Conservation (phyloP, 305 asterid genomes). For the Petunia hybrid region DNA sequence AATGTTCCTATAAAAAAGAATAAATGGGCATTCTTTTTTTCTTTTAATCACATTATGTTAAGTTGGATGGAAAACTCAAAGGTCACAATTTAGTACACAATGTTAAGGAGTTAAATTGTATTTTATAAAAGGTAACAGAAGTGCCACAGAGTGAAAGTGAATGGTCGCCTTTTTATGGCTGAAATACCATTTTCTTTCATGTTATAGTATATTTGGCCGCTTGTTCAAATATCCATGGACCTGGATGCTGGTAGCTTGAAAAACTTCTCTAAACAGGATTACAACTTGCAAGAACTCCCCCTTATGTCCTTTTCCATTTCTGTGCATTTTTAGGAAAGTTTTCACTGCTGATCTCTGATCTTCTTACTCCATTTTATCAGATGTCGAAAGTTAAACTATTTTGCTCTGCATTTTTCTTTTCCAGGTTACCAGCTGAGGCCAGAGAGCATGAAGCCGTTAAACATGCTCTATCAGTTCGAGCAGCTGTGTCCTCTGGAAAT, state of each 20-base stretch:
- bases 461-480: conserved; percentile 94
- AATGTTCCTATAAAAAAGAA: background rate
- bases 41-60: background rate
- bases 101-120: background rate
- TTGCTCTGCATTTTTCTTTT: conserved; percentile 34
- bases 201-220: background rate
- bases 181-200: background rate
- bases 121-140: conserved; percentile 8
- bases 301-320: no score
- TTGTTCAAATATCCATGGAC: background rate
- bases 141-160: background rate
- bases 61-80: conserved; percentile 27
- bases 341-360: no score
- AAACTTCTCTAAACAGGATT: conserved; percentile 16
- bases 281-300: background rate
- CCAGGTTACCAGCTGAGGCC: conserved; percentile 78
- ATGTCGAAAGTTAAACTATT: conserved; percentile 19
- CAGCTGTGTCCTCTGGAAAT: conserved; percentile 91
- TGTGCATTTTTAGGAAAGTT: no score
- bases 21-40: background rate
- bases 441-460: conserved; percentile 74
- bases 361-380: background rate
- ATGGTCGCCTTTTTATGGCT: background rate
- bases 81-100: background rate
- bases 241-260: conserved; percentile 24